These are phyloP conservation scores for Lodderomyces margitis DNA, from an alignment of 1,139 yeast genomes.

Conservation along the genomic window DNA sequence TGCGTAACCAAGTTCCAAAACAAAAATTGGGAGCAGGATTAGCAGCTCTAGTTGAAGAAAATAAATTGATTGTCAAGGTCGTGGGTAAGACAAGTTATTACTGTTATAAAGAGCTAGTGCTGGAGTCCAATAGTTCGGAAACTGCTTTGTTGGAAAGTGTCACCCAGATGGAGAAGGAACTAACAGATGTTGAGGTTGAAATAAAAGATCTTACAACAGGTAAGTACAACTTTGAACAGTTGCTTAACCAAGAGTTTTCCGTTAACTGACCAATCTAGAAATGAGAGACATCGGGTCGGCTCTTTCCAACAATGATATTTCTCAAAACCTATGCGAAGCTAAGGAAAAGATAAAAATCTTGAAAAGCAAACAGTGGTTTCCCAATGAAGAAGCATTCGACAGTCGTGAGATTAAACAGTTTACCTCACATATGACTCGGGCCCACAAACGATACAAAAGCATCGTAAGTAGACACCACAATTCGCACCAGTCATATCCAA, in stretches of 20 bases:
- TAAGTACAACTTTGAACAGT: background rate
- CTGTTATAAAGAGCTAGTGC: slow-evolving; percentile 23
- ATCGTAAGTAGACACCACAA: background rate
- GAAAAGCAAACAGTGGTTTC: slow-evolving; percentile 1
- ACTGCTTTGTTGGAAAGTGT: background rate
- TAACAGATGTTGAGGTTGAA: background rate
- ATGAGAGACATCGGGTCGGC: slow-evolving; percentile 8
- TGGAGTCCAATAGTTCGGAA: background rate
- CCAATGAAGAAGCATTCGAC: background rate
- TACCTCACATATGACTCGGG: background rate
- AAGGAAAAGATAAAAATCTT: slow-evolving; percentile 1
- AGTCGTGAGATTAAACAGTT: background rate
- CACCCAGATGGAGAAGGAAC: background rate
- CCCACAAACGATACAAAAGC: background rate
- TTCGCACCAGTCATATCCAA: background rate
- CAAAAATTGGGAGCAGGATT: slow-evolving; percentile 24
- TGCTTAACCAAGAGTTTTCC: background rate
- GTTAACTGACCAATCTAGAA: slow-evolving; percentile 5
- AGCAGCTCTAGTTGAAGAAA: slow-evolving; percentile 24
- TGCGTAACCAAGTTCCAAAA: slow-evolving; percentile 31
- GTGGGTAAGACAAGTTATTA: slow-evolving; percentile 38
- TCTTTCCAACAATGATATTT: slow-evolving; percentile 10
- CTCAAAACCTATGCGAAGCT: background rate
- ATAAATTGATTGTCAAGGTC: slow-evolving; percentile 25
- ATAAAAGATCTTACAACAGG: background rate